These are phyloP conservation scores for Sanguinoderma infundibulare DNA, from an alignment of 1,284 basidiomycete species.

Conservation along the genomic window DNA sequence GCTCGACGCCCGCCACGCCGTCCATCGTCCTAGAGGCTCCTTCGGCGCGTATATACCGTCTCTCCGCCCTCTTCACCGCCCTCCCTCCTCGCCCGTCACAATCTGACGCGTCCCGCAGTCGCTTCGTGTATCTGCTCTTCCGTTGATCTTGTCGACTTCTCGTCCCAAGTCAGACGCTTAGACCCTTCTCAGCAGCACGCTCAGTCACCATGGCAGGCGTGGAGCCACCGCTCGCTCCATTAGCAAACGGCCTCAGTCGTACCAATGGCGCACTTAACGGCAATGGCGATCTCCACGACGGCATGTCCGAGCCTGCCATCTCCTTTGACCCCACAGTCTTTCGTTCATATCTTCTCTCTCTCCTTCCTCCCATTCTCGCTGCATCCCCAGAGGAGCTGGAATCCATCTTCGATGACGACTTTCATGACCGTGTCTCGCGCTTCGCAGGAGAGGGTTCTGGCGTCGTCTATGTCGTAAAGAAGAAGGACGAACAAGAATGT, in stretches of 20 bases:
- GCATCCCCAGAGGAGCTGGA: slow-evolving; percentile 67
- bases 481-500: slow-evolving; percentile 74
- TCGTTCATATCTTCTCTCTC: slow-evolving; percentile 65
- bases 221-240: slow-evolving; percentile 27
- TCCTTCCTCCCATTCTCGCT: slow-evolving; percentile 79
- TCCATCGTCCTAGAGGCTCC: not conserved
- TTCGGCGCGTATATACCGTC: slow-evolving; percentile 1
- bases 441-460: slow-evolving; percentile 77
- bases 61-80: slow-evolving; percentile 1
- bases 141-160: not conserved
- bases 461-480: slow-evolving; percentile 81
- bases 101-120: not conserved
- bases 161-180: not conserved
- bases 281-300: slow-evolving; percentile 32
- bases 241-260: slow-evolving; percentile 21
- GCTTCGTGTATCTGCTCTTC: not conserved
- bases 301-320: slow-evolving; percentile 31
- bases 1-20: not conserved
- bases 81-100: not conserved
- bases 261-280: slow-evolving; percentile 30
- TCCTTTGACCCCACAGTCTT: slow-evolving; percentile 68
- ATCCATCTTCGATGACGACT: slow-evolving; percentile 73
- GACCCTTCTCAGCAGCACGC: slow-evolving; percentile 7
- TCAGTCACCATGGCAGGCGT: slow-evolving; percentile 30
- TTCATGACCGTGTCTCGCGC: slow-evolving; percentile 71